phyloP scores from a whole-genome alignment of 2,329 filamentous ascomycete species.

The Geoglossum cookeanum region DNA sequence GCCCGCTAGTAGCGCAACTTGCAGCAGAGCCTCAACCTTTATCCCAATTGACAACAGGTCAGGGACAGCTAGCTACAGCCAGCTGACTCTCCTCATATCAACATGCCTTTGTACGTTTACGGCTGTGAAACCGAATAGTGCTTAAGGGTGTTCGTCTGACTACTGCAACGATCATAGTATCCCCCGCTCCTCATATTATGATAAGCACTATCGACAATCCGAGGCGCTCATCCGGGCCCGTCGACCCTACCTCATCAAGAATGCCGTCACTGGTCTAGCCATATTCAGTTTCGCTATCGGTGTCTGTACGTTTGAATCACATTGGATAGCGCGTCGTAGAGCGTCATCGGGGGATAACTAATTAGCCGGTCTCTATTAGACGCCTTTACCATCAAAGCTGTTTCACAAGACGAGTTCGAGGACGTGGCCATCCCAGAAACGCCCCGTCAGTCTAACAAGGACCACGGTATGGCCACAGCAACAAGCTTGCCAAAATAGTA shows the following conservation, averaged over 20 bases:
- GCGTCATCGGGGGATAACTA: background rate
- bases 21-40: background rate
- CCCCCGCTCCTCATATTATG: constrained; percentile 73
- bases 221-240: constrained; percentile 81
- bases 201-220: constrained; percentile 66
- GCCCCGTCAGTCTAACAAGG: constrained; percentile 31
- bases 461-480: background rate
- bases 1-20: background rate
- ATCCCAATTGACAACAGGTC: background rate
- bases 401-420: constrained; percentile 92
- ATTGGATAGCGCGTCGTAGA: background rate
- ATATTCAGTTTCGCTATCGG: constrained; percentile 58
- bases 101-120: constrained; percentile 2
- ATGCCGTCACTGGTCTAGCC: constrained; percentile 59
- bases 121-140: background rate
- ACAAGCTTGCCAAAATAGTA: background rate
- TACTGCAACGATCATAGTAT: constrained; percentile 22
- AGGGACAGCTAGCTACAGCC: background rate
- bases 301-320: constrained; percentile 54
- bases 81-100: background rate
- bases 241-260: constrained; percentile 80
- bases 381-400: constrained; percentile 55
- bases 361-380: constrained; percentile 26
- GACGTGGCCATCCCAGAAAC: constrained; percentile 79
- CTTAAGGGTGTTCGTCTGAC: background rate